A percentile compares a stretch with the other conserved stretches of the same genome.
Evolutionary conservation across 1,284 basidiomycete genomes (phyloP).

Genomic region (Papiliotrema terrestris): DNA sequence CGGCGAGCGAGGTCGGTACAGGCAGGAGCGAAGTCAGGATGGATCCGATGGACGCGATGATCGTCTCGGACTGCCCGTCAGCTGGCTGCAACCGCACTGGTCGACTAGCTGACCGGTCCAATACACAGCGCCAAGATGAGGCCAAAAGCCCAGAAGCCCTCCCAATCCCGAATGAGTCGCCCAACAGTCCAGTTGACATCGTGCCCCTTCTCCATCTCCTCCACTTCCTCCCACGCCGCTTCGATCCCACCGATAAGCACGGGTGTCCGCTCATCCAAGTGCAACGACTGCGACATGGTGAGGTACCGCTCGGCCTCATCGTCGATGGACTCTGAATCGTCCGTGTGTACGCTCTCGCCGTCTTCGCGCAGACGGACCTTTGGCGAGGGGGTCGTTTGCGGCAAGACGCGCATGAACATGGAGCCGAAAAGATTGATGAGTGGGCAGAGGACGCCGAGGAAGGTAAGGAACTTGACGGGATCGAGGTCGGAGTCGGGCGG

Average conservation of each 20-base stretch:
- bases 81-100: not conserved
- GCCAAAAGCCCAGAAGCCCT: slow-evolving; percentile 48
- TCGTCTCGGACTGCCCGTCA: slow-evolving; percentile 38
- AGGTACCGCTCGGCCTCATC: slow-evolving; percentile 6
- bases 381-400: slow-evolving; percentile 7
- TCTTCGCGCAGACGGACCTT: not conserved
- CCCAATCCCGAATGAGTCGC: slow-evolving; percentile 33
- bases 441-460: slow-evolving; percentile 41
- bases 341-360: not conserved
- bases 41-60: slow-evolving; percentile 47
- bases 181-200: slow-evolving; percentile 36
- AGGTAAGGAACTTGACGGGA: slow-evolving; percentile 37
- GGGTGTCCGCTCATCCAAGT: slow-evolving; percentile 44
- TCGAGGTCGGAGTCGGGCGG: slow-evolving; percentile 28
- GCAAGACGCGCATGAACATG: slow-evolving; percentile 43
- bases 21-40: slow-evolving; percentile 44
- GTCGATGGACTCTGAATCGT: not conserved
- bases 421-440: slow-evolving; percentile 42
- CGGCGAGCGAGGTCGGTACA: slow-evolving; percentile 8
- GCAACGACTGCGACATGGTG: slow-evolving; percentile 19
- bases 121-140: slow-evolving; percentile 40
- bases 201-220: slow-evolving; percentile 31
- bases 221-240: slow-evolving; percentile 41
- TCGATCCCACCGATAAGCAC: slow-evolving; percentile 48
- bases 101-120: slow-evolving; percentile 36